These are phyloP conservation scores for Ramularia endophylla DNA, from an alignment of 2,329 filamentous ascomycete genomes.

Conservation along the genomic window DNA sequence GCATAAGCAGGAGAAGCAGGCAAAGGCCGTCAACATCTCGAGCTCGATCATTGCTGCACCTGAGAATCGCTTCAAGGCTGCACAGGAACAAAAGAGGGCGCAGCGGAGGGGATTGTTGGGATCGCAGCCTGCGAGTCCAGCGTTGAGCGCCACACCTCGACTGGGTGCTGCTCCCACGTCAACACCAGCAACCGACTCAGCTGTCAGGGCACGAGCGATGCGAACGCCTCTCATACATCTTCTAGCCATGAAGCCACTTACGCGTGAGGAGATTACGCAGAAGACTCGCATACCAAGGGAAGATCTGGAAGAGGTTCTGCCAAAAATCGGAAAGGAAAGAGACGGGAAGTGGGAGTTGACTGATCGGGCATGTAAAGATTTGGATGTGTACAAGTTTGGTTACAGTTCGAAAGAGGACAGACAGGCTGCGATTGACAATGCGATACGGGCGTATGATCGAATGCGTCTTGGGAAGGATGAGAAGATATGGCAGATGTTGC, in stretches of 20 bases:
- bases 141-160: conserved; percentile 32
- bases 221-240: conserved; percentile 45
- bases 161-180: conserved; percentile 34
- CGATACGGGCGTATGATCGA: conserved; percentile 58
- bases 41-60: conserved; percentile 32
- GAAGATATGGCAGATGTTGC: conserved; percentile 56
- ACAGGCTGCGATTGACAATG: conserved; percentile 55
- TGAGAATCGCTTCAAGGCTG: conserved; percentile 28
- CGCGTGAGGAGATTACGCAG: conserved; percentile 41
- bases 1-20: conserved; percentile 55
- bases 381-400: conserved; percentile 57
- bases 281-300: conserved; percentile 44
- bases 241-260: conserved; percentile 48
- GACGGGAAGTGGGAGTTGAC: conserved; percentile 49
- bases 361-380: conserved; percentile 55
- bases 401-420: conserved; percentile 52
- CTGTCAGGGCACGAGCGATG: conserved; percentile 37
- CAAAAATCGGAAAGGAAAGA: conserved; percentile 49
- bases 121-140: conserved; percentile 35
- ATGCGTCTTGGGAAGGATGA: conserved; percentile 55
- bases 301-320: conserved; percentile 42
- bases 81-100: conserved; percentile 23
- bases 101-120: conserved; percentile 19
- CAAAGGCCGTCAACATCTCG: conserved; percentile 39
- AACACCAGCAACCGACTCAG: conserved; percentile 30